Base-by-base conservation (phyloP, 1,284 basidiomycete species). In the Moesziomyces sp. region DNA sequence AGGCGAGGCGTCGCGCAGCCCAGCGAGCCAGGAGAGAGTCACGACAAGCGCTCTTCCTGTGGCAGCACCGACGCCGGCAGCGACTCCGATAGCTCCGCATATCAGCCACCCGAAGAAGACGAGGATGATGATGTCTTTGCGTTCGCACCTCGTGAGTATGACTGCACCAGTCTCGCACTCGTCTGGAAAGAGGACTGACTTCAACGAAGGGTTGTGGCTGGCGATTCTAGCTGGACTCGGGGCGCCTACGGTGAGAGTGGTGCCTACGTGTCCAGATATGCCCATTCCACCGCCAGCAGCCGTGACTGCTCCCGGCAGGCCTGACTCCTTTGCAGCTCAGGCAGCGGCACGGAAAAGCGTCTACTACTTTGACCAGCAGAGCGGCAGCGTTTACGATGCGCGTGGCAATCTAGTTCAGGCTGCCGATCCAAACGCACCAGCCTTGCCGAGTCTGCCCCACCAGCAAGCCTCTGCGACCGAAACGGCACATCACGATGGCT, bases 111-210 rank as follows among this genome's bases (percentile, higher is more conserved):
- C 0, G 52, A n/a, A 9, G 63, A 58, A 10, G 69, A 72, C 14
- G 69, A 72, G n/a, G 58, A 55, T 28, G 63, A 72, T 30, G 57
- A 60, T 28, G 60, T 73, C 14, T 73, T 73, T 49, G 70, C 70
- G 3, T 73, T 73, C 28, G 70, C 64, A 18, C 70, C 70, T 35
- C 69, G 47, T 62, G 16, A 47, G 59, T 61, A 46, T 16, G 21
- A 24, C 13, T 11, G n/a, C 8, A n/a, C 14, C 5, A 0, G n/a
- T 30, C 6, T 49, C 43, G 10, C n/a, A 4, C 8, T n/a, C 0
- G 11, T 1, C 30, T 34, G 10, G 2, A 13, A 11, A 4, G 30
- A 34, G 13, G 0, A 13, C 30, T 34, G 30, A 45, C 43, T 11
- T 11, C 43, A 8, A 24, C n/a, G 30, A 28, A 1, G 26, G 5